A percentile compares a stretch with the other conserved stretches of the same genome.
phyloP scores from a whole-genome alignment of 805 yeast genomes.

The Barnettozyma siamensis region DNA sequence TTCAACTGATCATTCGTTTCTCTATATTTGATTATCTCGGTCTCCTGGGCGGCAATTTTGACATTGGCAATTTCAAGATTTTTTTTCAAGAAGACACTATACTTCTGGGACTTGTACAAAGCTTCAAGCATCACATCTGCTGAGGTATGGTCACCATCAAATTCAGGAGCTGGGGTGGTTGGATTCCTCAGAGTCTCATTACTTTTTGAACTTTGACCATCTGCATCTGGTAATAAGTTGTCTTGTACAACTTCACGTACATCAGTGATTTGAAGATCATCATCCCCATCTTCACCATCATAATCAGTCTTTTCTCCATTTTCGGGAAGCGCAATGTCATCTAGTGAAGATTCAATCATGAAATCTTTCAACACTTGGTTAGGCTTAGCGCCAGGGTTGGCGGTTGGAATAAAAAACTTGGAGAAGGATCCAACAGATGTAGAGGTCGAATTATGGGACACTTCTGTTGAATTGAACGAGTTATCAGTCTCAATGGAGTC shows the following conservation, averaged over 20 bases:
- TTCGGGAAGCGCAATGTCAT: constrained; percentile 2
- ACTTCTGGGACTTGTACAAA: constrained; percentile 32
- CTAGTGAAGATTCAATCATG: constrained; percentile 7
- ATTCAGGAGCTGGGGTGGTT: background rate
- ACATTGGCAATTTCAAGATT: constrained; percentile 26
- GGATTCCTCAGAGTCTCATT: background rate
- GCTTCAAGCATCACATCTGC: constrained; percentile 35
- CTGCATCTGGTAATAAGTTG: background rate
- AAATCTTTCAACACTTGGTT: background rate
- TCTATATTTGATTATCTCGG: constrained; percentile 21
- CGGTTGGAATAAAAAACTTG: constrained; percentile 5
- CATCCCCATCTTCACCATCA: constrained; percentile 9
- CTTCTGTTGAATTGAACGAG: constrained; percentile 1
- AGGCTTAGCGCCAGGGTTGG: constrained; percentile 5
- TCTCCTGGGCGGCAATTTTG: constrained; percentile 24
- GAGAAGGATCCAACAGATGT: constrained; percentile 12
- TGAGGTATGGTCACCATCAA: constrained; percentile 17
- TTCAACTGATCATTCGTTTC: constrained; percentile 19
- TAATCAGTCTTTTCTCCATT: background rate
- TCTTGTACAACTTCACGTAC: constrained; percentile 24
- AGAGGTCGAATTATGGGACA: background rate
- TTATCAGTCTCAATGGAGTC: constrained; percentile 6
- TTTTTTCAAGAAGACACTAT: constrained; percentile 29
- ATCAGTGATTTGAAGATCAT: constrained; percentile 38
- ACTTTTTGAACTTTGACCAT: too few relatives aligned